Percentiles rank a stretch among this genome's conserved stretches.
Evolutionary conservation across 192 early-diverging fungal species (phyloP).

Genomic region (Coemansia sp.): DNA sequence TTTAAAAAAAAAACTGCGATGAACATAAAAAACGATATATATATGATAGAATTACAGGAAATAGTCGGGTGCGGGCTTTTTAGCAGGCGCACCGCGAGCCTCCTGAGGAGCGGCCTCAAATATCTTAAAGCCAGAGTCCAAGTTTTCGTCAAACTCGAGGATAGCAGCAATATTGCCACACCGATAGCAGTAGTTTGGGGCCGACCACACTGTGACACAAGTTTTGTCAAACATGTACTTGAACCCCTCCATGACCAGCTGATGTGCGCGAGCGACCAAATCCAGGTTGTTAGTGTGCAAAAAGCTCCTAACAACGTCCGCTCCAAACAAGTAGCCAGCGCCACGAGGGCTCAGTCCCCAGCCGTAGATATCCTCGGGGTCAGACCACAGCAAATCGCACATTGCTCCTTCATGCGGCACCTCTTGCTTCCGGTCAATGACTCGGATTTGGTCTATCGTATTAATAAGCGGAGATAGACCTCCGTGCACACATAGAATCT

Average conservation of each 20-base stretch:
- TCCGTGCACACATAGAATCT: conserved; percentile 95
- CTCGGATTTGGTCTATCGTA: conserved; percentile 95
- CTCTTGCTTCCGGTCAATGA: conserved; percentile 94
- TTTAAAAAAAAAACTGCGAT: neutral
- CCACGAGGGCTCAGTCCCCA: conserved; percentile 98
- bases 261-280: conserved; percentile 94
- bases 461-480: conserved; percentile 92
- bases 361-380: conserved; percentile 85
- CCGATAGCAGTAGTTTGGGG: conserved; percentile 99
- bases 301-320: conserved; percentile 81
- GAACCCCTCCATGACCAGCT: conserved; percentile 97
- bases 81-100: conserved; percentile 75
- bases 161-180: conserved; percentile 99
- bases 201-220: conserved; percentile 98
- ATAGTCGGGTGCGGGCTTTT: conserved; percentile 92
- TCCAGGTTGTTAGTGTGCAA: conserved; percentile 84
- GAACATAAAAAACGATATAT: neutral
- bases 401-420: conserved; percentile 98
- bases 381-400: conserved; percentile 98
- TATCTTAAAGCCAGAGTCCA: conserved; percentile 88
- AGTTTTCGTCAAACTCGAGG: conserved; percentile 88
- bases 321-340: conserved; percentile 98
- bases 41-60: conserved; percentile 70
- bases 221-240: conserved; percentile 96
- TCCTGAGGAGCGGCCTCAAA: conserved; percentile 95